phyloP scores from a whole-genome alignment of 106 monocot genomes.

The Iris macrosiphon region DNA sequence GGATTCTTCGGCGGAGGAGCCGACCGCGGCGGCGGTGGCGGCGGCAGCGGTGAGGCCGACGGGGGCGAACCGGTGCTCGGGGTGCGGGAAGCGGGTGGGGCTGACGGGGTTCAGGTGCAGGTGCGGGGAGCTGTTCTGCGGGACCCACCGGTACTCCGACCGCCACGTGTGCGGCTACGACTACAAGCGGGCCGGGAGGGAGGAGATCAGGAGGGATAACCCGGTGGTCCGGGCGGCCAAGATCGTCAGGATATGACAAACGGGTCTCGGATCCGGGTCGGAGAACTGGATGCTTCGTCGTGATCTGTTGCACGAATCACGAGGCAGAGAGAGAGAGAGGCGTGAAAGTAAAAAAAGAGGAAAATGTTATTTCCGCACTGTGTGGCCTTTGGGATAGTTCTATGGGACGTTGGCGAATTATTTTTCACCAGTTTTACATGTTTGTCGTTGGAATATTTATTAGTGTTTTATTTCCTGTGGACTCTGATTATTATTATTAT shows the following conservation, averaged over 20 bases:
- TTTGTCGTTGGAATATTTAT: too few species aligned
- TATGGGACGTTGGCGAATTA: too few species aligned
- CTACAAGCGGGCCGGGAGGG: conserved; percentile 29
- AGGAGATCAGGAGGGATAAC: conserved; percentile 30
- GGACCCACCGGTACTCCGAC: conserved; percentile 6
- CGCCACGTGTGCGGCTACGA: conserved; percentile 23
- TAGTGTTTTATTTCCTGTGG: too few species aligned
- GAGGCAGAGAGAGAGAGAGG: too few species aligned
- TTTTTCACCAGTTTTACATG: too few species aligned
- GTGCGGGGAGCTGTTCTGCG: conserved; percentile 7
- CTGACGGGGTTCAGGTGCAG: conserved; percentile 11
- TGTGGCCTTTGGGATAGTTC: too few species aligned
- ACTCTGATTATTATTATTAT: too few species aligned
- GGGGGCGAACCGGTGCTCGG: not conserved
- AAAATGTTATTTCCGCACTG: too few species aligned
- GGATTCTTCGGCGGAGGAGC: not conserved
- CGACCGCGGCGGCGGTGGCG: not conserved
- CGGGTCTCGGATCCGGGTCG: too few species aligned
- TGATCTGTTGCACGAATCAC: too few species aligned
- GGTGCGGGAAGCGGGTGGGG: conserved; percentile 6
- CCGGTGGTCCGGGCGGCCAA: conserved; percentile 17
- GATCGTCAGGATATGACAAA: conserved; percentile 2
- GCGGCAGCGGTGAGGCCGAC: not conserved
- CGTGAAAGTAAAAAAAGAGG: too few species aligned
- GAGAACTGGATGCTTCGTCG: too few species aligned